Evolutionary conservation across 2,329 filamentous ascomycete species (phyloP).

Genomic region (Drechslerella coelobrocha): DNA sequence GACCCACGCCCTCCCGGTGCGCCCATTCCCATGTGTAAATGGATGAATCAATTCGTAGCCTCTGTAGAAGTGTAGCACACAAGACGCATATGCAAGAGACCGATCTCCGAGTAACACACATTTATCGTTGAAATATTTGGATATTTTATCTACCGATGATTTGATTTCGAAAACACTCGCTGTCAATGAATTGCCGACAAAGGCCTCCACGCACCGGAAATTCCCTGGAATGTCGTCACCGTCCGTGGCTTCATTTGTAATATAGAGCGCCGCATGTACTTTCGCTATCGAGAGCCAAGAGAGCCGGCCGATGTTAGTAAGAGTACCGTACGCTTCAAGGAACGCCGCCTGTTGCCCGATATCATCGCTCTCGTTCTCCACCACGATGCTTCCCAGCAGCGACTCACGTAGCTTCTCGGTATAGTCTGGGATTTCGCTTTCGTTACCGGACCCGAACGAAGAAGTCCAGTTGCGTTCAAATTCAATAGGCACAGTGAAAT

Average conservation of each 20-base stretch:
- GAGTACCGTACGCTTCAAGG: conserved; percentile 1
- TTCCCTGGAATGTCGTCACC: conserved; percentile 6
- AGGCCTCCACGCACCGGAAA: conserved; percentile 6
- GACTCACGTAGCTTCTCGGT: conserved; percentile 6
- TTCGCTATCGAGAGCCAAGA: conserved; percentile 1
- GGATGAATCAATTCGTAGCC: conserved; percentile 11
- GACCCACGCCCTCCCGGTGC: conserved; percentile 11
- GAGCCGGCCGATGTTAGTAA: background rate
- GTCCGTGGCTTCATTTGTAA: background rate
- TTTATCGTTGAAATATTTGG: conserved; percentile 6
- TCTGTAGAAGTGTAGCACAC: conserved; percentile 16
- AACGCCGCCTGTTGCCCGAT: background rate
- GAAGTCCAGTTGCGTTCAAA: background rate
- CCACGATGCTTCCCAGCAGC: background rate
- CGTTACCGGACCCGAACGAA: background rate
- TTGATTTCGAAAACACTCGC: conserved; percentile 19
- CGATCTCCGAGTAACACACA: conserved; percentile 1
- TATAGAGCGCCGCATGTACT: conserved; percentile 9
- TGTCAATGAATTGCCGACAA: conserved; percentile 4
- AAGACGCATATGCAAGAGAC: conserved; percentile 7
- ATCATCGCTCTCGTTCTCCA: conserved; percentile 7
- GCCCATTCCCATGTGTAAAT: conserved; percentile 10
- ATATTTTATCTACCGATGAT: conserved; percentile 1
- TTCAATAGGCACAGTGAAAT: conserved; percentile 1
- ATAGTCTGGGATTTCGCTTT: conserved; percentile 1